Evolutionary conservation across 306 rosid genomes (phyloP).

Genomic region (Corylus heterophylla): DNA sequence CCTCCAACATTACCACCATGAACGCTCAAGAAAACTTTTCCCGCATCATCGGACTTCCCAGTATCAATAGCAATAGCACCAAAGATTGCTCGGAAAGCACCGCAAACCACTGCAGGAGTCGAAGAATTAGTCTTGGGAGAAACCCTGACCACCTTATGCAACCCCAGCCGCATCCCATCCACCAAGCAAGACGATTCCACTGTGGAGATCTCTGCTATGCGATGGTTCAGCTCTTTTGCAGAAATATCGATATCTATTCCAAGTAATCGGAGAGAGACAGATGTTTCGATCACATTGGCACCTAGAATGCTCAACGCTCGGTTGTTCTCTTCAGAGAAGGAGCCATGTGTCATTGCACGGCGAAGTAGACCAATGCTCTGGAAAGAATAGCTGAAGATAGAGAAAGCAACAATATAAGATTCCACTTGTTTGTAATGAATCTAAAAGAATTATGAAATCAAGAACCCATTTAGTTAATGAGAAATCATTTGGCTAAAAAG

Average conservation of each 20-base stretch:
- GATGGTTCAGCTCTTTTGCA: conserved; percentile 44
- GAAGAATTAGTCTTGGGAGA: conserved; percentile 66
- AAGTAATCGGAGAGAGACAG: conserved; percentile 37
- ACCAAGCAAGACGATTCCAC: conserved; percentile 55
- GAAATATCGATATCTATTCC: conserved; percentile 51
- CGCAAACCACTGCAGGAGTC: conserved; percentile 54
- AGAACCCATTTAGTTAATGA: not conserved
- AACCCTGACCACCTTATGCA: conserved; percentile 64
- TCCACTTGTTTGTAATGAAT: not conserved
- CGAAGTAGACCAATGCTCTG: conserved; percentile 49
- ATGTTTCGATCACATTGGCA: conserved; percentile 44
- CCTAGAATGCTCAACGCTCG: conserved; percentile 62
- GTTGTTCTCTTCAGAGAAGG: conserved; percentile 82
- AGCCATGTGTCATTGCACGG: conserved; percentile 80
- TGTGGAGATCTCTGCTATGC: conserved; percentile 38
- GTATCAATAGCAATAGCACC: conserved; percentile 70
- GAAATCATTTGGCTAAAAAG: not conserved
- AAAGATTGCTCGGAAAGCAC: conserved; percentile 71
- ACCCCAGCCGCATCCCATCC: conserved; percentile 43
- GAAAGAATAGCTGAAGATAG: conserved; percentile 51
- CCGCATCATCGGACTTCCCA: conserved; percentile 49
- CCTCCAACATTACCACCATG: conserved; percentile 44
- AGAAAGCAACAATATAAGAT: not conserved
- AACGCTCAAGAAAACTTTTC: conserved; percentile 51
- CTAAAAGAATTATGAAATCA: not conserved